Conservation (phyloP, 2,329 filamentous ascomycete species). For the Dissoconium aciculare region DNA sequence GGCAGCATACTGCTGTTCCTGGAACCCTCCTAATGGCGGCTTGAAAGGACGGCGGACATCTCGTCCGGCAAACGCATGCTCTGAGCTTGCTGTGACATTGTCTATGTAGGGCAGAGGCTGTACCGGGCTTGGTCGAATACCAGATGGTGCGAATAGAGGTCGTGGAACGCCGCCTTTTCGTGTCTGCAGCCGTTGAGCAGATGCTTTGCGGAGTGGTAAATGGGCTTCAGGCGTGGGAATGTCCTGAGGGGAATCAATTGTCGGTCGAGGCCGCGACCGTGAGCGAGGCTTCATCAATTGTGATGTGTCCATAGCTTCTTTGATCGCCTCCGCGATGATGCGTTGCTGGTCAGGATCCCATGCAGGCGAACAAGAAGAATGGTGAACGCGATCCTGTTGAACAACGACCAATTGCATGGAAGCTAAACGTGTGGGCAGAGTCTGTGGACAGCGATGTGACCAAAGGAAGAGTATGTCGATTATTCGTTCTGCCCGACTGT, state of each 20-base stretch:
- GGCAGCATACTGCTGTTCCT: slow-evolving; percentile 9
- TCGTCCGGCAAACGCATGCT: slow-evolving; percentile 22
- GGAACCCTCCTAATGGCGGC: slow-evolving; percentile 18
- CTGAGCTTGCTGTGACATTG: slow-evolving; percentile 20
- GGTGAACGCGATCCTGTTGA: too few relatives aligned
- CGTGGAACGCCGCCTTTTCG: slow-evolving; percentile 16
- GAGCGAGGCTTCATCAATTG: slow-evolving; percentile 3
- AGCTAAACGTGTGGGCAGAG: too few relatives aligned
- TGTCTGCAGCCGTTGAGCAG: slow-evolving; percentile 26
- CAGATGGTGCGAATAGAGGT: slow-evolving; percentile 18
- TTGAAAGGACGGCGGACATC: slow-evolving; percentile 16
- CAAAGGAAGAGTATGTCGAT: too few relatives aligned
- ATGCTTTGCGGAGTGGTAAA: slow-evolving; percentile 27
- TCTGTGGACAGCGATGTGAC: too few relatives aligned
- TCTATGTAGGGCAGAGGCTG: slow-evolving; percentile 17
- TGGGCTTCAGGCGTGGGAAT: slow-evolving; percentile 31
- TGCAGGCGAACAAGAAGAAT: too few relatives aligned
- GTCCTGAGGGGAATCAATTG: slow-evolving; percentile 60
- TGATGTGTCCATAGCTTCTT: slow-evolving; percentile 16
- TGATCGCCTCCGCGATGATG: slow-evolving; percentile 15
- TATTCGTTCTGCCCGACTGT: too few relatives aligned
- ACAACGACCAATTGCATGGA: too few relatives aligned
- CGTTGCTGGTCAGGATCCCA: slow-evolving; percentile 11
- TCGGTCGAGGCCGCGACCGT: slow-evolving; percentile 5
- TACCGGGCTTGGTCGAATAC: slow-evolving; percentile 20